Base-by-base conservation (phyloP, 352 stramenopile species). In the Phytophthora quininea region DNA sequence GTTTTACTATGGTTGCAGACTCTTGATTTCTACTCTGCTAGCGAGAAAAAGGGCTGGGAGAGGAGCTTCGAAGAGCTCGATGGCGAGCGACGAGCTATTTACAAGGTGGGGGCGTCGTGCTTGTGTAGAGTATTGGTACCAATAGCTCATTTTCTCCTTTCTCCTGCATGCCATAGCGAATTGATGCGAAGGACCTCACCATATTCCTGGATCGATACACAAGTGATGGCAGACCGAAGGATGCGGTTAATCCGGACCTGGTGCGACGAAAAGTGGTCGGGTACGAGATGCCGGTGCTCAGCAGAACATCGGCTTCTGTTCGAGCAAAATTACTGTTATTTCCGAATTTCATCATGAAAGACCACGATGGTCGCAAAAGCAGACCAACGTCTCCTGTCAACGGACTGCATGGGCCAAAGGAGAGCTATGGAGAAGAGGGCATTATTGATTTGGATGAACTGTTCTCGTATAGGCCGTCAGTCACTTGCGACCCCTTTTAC, bases 201-300 rank as follows among this genome's bases (percentile, higher is more conserved):
- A 90, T 95, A 48, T 96, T 96, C 45, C 57, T 96, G 1, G 88
- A 96, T 72, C 74, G 88, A 31, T 96, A 95, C 63, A 91, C 80
- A 3, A 89, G 71, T 58, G 80, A 90, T 14, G 69, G 70, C 3
- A 71, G 74, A 40, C 32, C 62, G 19, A 86, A 74, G 19, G 38
- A 70, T 14, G 33, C 47, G 12, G 56, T 8, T 24, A 73, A 58
- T 11, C 57, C 67, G 12, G 64, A 75, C 4, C 50, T 58, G 2
- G 76, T 92, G 30, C 84, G 84, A 24, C 84, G 88, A 4, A 90
- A 90, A 56, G 86, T 93, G 9, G 57, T 92, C 27, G 86, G 88
- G 3, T 96, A 96, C 54, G 88, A 96, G 60, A 63, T 96, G 2
- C 88, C 86, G 0, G 82, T 96, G 12, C 62, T 96, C 19, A 90